Evolutionary conservation across 2,329 filamentous ascomycete species (phyloP), one percentile per base, ranked within the genome.

Genomic region (Colletotrichum sojae): DNA sequence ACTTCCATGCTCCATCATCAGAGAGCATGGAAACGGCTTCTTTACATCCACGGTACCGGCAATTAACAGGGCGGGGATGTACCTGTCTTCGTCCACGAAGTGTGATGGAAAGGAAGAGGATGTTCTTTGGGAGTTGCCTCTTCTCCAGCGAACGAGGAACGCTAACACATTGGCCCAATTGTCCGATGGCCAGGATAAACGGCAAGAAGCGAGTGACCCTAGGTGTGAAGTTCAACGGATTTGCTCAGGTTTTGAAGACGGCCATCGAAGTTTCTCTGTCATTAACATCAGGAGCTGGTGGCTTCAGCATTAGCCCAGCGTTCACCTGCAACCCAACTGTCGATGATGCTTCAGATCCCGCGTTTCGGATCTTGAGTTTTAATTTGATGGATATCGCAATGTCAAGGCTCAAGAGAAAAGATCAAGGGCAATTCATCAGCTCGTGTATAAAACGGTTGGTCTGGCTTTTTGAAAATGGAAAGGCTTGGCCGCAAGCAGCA

Each of bases 291-390:
- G 57, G 57, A n/a, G 57, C 57, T 18, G 57, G 57, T 6, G 46
- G 45, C 8, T 27, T 36, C 15, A 43, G 46, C 9, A 60, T 60
- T 25, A 43, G 45, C 46, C 57, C 57, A 6, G 18, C 1, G 2
- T 60, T 60, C 31, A 60, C 45, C 20, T 60, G 31, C 31, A 36
- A n/a, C 40, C 57, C 46, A 13, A 60, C 46, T 9, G 46, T 20
- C 0, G 57, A 60, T 5, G 18, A 2, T 4, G 6, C 12, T 0
- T 22, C 20, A 2, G 31, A 51, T 25, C 46, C 57, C 10, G 45
- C 46, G 13, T 60, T 52, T 12, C 57, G 27, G 15, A 52, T 52
- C 0, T 5, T 60, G 15, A 0, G 1, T 2, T 2, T 2, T 60
- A 12, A 13, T 40, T 6, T 0, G n/a, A n/a, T n/a, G n/a, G n/a